Conservation (phyloP, 176 grass and related monocot genomes). For the Ananas comosus region DNA sequence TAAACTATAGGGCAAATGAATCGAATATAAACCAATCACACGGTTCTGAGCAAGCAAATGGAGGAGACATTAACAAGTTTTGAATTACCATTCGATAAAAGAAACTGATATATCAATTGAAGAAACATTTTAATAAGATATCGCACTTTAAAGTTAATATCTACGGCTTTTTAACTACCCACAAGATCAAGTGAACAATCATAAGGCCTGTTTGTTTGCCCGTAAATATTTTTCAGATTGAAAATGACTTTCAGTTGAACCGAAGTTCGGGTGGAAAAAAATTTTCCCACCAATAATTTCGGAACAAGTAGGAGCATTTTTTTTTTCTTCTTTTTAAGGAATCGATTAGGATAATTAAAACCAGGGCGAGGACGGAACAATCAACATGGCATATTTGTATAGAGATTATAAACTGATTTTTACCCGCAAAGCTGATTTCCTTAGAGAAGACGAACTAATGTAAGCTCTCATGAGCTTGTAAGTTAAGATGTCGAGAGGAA, state of each 20-base stretch:
- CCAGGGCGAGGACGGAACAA: neutral
- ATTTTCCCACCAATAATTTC: too few relatives aligned
- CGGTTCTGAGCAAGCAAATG: too few relatives aligned
- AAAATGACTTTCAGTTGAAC: too few relatives aligned
- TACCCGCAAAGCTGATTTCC: conserved; percentile 98
- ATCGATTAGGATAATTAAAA: neutral
- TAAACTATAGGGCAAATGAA: too few relatives aligned
- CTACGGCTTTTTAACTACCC: neutral
- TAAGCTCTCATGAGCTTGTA: conserved; percentile 96
- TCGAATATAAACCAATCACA: neutral
- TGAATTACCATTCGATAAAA: neutral
- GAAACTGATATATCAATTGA: neutral
- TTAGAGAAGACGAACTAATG: conserved; percentile 86
- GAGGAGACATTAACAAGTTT: neutral
- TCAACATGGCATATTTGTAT: conserved; percentile 7
- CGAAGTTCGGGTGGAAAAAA: too few relatives aligned
- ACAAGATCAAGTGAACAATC: too few relatives aligned
- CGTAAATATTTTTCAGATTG: too few relatives aligned
- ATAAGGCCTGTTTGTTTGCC: too few relatives aligned
- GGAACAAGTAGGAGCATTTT: neutral
- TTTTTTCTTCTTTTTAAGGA: neutral
- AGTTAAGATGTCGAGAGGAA: conserved; percentile 93
- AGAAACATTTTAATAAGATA: neutral
- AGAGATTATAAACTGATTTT: neutral
- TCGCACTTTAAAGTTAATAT: neutral